A percentile compares a stretch with the other conserved stretches of the same genome.
Conservation (phyloP, 768 basidiomycete species). For the Serpula lacrymans region DNA sequence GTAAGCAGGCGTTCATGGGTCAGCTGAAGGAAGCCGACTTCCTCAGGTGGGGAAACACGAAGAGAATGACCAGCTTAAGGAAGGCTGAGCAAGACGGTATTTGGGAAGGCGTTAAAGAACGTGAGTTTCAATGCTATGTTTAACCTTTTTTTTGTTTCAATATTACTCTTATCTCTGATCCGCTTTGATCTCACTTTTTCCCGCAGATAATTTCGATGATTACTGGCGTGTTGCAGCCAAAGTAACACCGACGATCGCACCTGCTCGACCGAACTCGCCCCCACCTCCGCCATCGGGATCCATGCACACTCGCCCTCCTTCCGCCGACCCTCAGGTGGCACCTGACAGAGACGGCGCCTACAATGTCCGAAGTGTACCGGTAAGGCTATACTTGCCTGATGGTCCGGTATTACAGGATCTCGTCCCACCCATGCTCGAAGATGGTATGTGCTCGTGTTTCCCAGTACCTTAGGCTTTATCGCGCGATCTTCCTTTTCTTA, state of each 20-base stretch:
- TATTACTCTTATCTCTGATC: neutral
- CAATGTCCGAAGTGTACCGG: slow-evolving; percentile 82
- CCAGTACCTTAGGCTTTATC: slow-evolving; percentile 2
- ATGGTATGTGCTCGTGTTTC: slow-evolving; percentile 49
- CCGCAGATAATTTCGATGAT: slow-evolving; percentile 89
- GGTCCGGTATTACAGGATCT: slow-evolving; percentile 91
- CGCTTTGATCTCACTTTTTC: slow-evolving; percentile 2
- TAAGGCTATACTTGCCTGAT: slow-evolving; percentile 85
- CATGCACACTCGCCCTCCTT: slow-evolving; percentile 59
- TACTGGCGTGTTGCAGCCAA: slow-evolving; percentile 95
- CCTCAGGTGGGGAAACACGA: slow-evolving; percentile 94
- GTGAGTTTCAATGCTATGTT: slow-evolving; percentile 48
- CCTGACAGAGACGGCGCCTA: slow-evolving; percentile 82
- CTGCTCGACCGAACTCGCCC: slow-evolving; percentile 56
- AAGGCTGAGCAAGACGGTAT: slow-evolving; percentile 93
- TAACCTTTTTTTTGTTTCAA: slow-evolving; percentile 2
- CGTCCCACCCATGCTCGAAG: slow-evolving; percentile 72
- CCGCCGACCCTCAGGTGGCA: slow-evolving; percentile 51
- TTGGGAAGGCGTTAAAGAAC: slow-evolving; percentile 95
- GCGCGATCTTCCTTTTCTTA: neutral
- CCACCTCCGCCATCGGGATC: slow-evolving; percentile 52
- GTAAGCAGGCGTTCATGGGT: slow-evolving; percentile 93
- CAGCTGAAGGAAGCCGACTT: slow-evolving; percentile 97
- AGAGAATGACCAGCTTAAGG: slow-evolving; percentile 85
- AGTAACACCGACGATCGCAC: slow-evolving; percentile 77